Evolutionary conservation across 352 stramenopile species (phyloP).

Genomic region (Globisporangium okanoganense): DNA sequence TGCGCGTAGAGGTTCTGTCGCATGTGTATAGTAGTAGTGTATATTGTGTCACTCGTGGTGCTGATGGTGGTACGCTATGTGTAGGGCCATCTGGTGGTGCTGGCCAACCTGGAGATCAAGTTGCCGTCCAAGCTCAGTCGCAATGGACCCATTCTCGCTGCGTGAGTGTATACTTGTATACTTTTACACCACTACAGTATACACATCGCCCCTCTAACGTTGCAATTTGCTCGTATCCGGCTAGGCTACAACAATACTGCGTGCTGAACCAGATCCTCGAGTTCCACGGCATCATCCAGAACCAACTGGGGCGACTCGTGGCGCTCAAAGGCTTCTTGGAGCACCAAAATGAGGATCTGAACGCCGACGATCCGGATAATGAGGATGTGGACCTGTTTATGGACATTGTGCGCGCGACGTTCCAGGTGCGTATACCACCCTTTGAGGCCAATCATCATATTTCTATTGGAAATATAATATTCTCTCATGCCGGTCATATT

Average conservation of each 20-base stretch:
- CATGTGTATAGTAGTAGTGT: not conserved
- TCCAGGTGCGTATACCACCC: slow-evolving; percentile 21
- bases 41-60: not conserved
- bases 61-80: slow-evolving; percentile 1
- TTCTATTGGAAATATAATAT: too few species aligned
- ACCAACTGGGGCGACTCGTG: slow-evolving; percentile 44
- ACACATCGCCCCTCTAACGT: not conserved
- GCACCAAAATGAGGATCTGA: slow-evolving; percentile 35
- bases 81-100: slow-evolving; percentile 73
- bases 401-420: slow-evolving; percentile 45
- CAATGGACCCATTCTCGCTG: slow-evolving; percentile 40
- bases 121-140: slow-evolving; percentile 45
- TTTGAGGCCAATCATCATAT: too few species aligned
- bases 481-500: not conserved
- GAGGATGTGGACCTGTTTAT: slow-evolving; percentile 54
- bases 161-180: slow-evolving; percentile 26
- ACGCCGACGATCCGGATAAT: slow-evolving; percentile 29
- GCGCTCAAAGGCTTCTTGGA: slow-evolving; percentile 49
- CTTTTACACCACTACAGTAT: not conserved
- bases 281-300: slow-evolving; percentile 68
- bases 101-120: slow-evolving; percentile 68
- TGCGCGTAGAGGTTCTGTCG: slow-evolving; percentile 55
- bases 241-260: slow-evolving; percentile 76
- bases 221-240: not conserved
- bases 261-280: slow-evolving; percentile 84